Conservation (phyloP, 441 rosid genomes). For the Mallotus repandus region DNA sequence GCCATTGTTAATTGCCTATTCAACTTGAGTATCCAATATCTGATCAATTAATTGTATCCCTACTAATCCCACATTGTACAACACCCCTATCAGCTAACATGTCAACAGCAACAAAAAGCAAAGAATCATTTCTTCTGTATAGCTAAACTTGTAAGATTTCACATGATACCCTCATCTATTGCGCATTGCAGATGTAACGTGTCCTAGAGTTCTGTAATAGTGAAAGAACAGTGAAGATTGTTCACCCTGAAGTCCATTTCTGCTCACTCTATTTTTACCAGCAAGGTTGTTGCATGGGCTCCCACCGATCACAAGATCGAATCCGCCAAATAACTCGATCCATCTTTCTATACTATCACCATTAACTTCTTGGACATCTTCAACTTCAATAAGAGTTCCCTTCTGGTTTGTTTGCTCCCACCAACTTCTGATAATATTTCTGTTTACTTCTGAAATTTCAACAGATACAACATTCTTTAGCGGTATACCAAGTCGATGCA, state of each 20-base stretch:
- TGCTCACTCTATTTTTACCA: conserved; percentile 31
- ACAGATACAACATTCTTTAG: conserved; percentile 63
- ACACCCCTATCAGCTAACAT: neutral
- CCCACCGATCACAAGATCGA: conserved; percentile 41
- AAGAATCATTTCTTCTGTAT: neutral
- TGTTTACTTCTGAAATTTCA: conserved; percentile 50
- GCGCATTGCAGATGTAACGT: neutral
- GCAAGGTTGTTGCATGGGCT: conserved; percentile 41
- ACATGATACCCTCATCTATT: neutral
- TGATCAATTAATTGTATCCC: too few relatives aligned
- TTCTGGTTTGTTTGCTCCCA: conserved; percentile 59
- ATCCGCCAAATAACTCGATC: conserved; percentile 27
- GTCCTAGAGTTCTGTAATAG: neutral
- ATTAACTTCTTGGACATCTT: conserved; percentile 26
- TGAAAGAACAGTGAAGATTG: conserved; percentile 15
- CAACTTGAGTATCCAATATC: too few relatives aligned
- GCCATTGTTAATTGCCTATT: too few relatives aligned
- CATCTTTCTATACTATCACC: conserved; percentile 12
- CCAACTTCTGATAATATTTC: conserved; percentile 54
- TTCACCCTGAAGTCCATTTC: conserved; percentile 35
- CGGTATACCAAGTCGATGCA: conserved; percentile 61
- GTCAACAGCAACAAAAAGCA: neutral
- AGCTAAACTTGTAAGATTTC: neutral
- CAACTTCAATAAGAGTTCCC: conserved; percentile 46
- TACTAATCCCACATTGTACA: too few relatives aligned